Percentiles rank a stretch among this genome's conserved stretches.
Evolutionary conservation across 208 protist genomes (phyloP).

Genomic region (Leishmania major): DNA sequence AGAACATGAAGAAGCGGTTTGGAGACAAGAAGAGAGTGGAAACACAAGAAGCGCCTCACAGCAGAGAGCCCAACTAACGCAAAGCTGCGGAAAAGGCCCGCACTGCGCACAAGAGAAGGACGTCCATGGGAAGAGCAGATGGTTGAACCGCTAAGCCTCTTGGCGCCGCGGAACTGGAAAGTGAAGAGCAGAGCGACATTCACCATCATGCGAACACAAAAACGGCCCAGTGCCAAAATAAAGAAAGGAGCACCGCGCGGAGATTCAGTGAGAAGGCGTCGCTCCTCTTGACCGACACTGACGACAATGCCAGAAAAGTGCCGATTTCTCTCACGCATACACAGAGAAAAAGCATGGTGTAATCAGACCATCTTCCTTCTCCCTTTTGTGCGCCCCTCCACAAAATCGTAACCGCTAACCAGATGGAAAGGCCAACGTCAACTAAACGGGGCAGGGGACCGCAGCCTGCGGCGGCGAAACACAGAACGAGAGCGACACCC

Average conservation of each 20-base stretch:
- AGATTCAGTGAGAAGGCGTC: background rate
- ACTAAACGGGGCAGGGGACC: conserved; percentile 1
- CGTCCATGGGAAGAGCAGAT: background rate
- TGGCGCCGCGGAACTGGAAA: background rate
- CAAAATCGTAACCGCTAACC: background rate
- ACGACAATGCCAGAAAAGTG: background rate
- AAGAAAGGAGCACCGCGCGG: background rate
- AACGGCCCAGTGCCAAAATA: background rate
- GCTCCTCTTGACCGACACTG: background rate
- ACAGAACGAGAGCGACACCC: conserved; percentile 28
- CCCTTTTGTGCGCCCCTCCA: background rate
- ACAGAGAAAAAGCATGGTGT: background rate
- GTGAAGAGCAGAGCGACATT: background rate
- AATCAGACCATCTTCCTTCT: background rate
- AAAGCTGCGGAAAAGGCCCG: too few relatives aligned
- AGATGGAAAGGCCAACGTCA: background rate
- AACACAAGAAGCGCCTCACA: background rate
- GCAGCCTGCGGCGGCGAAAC: conserved; percentile 17
- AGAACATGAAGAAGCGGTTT: too few relatives aligned
- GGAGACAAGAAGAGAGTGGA: background rate
- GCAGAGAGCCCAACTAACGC: background rate
- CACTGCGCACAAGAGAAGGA: background rate
- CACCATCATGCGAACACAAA: background rate
- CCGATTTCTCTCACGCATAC: background rate
- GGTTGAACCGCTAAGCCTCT: background rate